These are phyloP conservation scores for Aschersonia sp. DNA, from an alignment of 2,329 filamentous ascomycete genomes.

Conservation along the genomic window DNA sequence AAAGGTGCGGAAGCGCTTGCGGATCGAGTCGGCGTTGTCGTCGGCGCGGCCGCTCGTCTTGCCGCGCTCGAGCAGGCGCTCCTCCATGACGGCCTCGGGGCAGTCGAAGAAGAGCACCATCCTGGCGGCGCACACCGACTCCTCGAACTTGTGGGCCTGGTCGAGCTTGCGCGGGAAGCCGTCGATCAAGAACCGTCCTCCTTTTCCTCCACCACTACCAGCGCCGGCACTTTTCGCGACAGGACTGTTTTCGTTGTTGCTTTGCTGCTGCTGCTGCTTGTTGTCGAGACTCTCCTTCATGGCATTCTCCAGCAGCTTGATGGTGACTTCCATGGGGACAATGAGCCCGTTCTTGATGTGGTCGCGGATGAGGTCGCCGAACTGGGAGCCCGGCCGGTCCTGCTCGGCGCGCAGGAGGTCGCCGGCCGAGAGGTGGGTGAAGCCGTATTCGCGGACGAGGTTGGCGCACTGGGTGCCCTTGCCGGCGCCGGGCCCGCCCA, in stretches of 20 bases:
- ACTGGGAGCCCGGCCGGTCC: conserved; percentile 69
- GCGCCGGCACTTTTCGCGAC: no score
- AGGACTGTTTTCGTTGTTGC: no score
- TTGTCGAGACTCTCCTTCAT: conserved; percentile 58
- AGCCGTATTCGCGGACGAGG: conserved; percentile 75
- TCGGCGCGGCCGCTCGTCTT: conserved; percentile 85
- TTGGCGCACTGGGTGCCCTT: conserved; percentile 93
- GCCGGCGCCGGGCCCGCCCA: conserved; percentile 87
- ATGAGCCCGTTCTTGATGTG: conserved; percentile 93
- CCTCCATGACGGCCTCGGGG: conserved; percentile 77
- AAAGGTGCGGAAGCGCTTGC: conserved; percentile 91
- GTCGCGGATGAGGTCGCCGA: conserved; percentile 80
- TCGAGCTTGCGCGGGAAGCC: conserved; percentile 96
- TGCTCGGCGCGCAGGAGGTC: conserved; percentile 92
- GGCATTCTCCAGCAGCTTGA: conserved; percentile 84
- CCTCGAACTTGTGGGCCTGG: conserved; percentile 88
- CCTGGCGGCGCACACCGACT: conserved; percentile 66
- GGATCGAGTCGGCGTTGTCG: conserved; percentile 90
- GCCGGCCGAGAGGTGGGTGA: conserved; percentile 85
- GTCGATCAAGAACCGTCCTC: conserved; percentile 60
- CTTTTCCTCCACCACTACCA: conserved; percentile 22
- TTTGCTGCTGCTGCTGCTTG: conserved; percentile 10
- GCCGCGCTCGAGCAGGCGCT: conserved; percentile 70
- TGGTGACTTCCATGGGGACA: conserved; percentile 97
- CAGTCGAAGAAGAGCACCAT: conserved; percentile 93